Conservation (phyloP, 176 grass and related monocot species). For the Eragrostis curvula region DNA sequence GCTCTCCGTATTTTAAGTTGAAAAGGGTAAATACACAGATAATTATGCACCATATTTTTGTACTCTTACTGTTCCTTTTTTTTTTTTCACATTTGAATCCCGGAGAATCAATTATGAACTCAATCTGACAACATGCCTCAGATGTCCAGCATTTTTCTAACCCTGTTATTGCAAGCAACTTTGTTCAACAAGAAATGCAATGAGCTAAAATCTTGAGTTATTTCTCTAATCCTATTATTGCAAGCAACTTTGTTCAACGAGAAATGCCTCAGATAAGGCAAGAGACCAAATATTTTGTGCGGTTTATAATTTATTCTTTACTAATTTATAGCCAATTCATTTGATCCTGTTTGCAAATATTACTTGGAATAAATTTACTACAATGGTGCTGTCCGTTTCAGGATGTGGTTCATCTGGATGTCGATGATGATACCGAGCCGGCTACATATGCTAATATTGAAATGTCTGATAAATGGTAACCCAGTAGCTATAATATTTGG, state of each 20-base stretch:
- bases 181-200: conserved; percentile 30
- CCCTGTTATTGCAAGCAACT: not conserved
- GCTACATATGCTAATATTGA: conserved; percentile 28
- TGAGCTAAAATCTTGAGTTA: not conserved
- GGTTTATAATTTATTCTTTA: not conserved
- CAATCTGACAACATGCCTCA: conserved; percentile 13
- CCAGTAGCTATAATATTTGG: conserved; percentile 9
- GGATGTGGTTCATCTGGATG: conserved; percentile 68
- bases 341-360: conserved; percentile 12
- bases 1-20: not conserved
- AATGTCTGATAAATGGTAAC: conserved; percentile 50
- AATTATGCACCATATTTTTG: conserved; percentile 4
- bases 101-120: not conserved
- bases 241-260: too few relatives aligned
- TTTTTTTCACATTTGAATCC: not conserved
- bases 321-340: not conserved
- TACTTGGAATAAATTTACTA: conserved; percentile 17
- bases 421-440: conserved; percentile 47
- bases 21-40: conserved; percentile 38
- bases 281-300: not conserved
- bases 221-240: too few relatives aligned
- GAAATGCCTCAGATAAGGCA: too few relatives aligned
- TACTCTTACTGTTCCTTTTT: not conserved
- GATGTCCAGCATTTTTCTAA: conserved; percentile 11
- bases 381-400: conserved; percentile 19